Base-by-base conservation (phyloP, 441 rosid species). In the Corymbia citriodora region DNA sequence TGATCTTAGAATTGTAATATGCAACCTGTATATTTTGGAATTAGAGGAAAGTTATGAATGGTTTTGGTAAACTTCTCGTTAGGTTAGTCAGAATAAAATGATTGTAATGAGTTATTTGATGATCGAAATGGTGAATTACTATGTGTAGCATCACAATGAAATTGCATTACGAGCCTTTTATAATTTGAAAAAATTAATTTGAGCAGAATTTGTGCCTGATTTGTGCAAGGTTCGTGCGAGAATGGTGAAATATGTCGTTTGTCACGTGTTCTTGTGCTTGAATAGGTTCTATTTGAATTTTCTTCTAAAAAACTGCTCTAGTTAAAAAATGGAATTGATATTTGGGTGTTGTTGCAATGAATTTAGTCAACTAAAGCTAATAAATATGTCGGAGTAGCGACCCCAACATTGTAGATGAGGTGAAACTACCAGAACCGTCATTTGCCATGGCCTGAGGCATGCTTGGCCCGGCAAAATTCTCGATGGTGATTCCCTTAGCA, bases 381-480 rank as follows among this genome's bases (percentile, higher is more conserved):
- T 33, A 33, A 33, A 33, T 33, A 33, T 33, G 2, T 33, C 2
- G 33, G 33, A 33, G 5, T 40, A 6, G 45, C 45, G 45, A 40
- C 45, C 45, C 5, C 45, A 40, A 40, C 45, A 40, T 40, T 40
- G 45, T 40, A 6, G 45, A 40, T 40, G 45, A 40, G 45, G 1
- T 40, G 45, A 40, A 40, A 40, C 45, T 40, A 40, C 45, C 5
- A 6, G 45, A 40, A 40, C 45, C 6, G 6, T 4, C 6, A 5
- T 40, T 40, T 40, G 45, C 45, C 33, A 33, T 33, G 11, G 95
- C 96, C 52, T 93, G 95, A 92, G 92, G 95, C 88, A 92, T 93
- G n/a, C 89, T 87, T 4, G 93, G 94, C 9, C 95, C 94, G 1
- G 96, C 95, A 23, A 91, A 87, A 92, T 95, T 94, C 85, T 93